Percentiles rank a stretch among this genome's conserved stretches.
phyloP scores from a whole-genome alignment of 768 basidiomycete genomes.

The Rhizopogon vesiculosus region DNA sequence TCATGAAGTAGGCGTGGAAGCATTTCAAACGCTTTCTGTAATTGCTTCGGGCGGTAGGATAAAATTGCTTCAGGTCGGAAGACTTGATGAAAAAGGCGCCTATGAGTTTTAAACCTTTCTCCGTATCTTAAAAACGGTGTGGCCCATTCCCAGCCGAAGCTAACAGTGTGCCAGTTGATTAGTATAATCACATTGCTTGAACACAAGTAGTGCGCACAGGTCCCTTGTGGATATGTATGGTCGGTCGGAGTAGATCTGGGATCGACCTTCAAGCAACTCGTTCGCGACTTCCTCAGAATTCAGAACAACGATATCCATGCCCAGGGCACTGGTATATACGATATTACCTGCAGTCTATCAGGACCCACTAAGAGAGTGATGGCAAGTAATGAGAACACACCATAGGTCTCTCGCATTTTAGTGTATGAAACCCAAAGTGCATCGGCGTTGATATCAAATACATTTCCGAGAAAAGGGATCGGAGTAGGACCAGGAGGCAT shows the following conservation, averaged over 20 bases:
- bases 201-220: too few relatives aligned
- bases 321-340: too few relatives aligned
- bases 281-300: too few relatives aligned
- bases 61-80: not conserved
- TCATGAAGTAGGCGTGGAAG: not conserved
- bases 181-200: too few relatives aligned
- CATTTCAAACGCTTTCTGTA: not conserved
- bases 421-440: constrained; percentile 31
- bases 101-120: not conserved
- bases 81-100: not conserved
- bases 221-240: too few relatives aligned
- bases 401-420: not conserved
- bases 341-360: too few relatives aligned
- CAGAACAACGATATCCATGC: too few relatives aligned
- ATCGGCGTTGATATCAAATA: constrained; percentile 34
- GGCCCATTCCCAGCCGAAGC: constrained; percentile 17
- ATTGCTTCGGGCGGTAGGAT: not conserved
- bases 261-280: too few relatives aligned
- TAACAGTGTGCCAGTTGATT: not conserved
- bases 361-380: too few relatives aligned
- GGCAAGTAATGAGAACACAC: too few relatives aligned
- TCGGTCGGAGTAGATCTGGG: too few relatives aligned
- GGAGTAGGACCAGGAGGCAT: constrained; percentile 53
- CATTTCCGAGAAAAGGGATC: constrained; percentile 35
- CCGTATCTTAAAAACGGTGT: constrained; percentile 4